Evolutionary conservation across 495 filamentous ascomycete species (phyloP).

Genomic region (Xylaria palmicola): DNA sequence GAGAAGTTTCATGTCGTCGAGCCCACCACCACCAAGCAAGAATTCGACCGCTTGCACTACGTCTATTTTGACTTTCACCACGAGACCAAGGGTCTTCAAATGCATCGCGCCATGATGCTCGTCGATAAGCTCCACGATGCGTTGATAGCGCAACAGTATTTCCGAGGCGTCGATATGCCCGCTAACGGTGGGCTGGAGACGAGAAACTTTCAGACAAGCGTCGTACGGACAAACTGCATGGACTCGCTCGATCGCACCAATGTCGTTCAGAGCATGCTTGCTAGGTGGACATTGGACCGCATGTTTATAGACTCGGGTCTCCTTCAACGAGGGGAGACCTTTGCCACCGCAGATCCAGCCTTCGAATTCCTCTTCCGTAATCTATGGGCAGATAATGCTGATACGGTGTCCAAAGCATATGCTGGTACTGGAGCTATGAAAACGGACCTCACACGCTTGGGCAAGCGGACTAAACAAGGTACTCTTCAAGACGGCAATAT

Average conservation of each 20-base stretch:
- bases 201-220: conserved; percentile 74
- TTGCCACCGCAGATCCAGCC: conserved; percentile 64
- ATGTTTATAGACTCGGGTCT: conserved; percentile 82
- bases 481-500: conserved; percentile 79
- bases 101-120: conserved; percentile 86
- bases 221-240: conserved; percentile 98
- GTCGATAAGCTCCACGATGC: conserved; percentile 74
- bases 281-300: conserved; percentile 78
- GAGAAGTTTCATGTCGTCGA: conserved; percentile 84
- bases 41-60: conserved; percentile 84
- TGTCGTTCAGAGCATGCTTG: conserved; percentile 94
- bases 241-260: conserved; percentile 98
- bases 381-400: conserved; percentile 97
- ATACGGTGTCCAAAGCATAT: conserved; percentile 87
- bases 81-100: conserved; percentile 90
- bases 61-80: conserved; percentile 98
- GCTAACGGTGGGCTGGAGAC: conserved; percentile 73
- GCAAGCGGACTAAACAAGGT: conserved; percentile 79
- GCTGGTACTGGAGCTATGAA: conserved; percentile 95
- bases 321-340: conserved; percentile 65
- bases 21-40: conserved; percentile 52
- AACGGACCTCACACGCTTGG: conserved; percentile 90
- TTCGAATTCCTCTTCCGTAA: conserved; percentile 93
- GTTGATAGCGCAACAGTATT: conserved; percentile 78
- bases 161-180: conserved; percentile 85